Base-by-base conservation (phyloP, 306 rosid species). In the Oxytropis ochrocephala region DNA sequence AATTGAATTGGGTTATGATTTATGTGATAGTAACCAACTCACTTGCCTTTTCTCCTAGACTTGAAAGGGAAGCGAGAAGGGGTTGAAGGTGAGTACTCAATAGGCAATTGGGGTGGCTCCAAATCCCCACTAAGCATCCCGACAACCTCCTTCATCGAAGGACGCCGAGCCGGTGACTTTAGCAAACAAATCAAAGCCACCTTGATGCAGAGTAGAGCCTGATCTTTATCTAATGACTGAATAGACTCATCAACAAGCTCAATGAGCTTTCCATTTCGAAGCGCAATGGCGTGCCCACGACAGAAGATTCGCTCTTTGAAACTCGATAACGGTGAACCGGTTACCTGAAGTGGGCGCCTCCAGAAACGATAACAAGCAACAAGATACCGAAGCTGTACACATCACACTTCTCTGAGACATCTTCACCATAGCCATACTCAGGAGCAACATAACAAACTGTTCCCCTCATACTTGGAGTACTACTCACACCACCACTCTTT, bases 401-500 rank as follows among this genome's bases (percentile, higher is more conserved):
- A 76, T 95, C 99, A 59, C 96, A 91, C 66, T 83, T 91, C 73
- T 95, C 97, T 0, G 96, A 87, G 30, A 89, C 82, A 75, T 91
- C 88, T 7, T 46, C 96, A 2, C 97, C 96, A 13, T 42, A 79
- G 14, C 97, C 97, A 57, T 83, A 91, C 49, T 95, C 99, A 0
- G 99, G 99, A 43, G 99, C 99, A 80, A 85, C 84, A 75, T 95
- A 95, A 79, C 95, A 91, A 29, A 95, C 88, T 0, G 99, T 91
- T 74, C 99, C 99, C 55, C 99, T 89, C 92, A 87, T 85, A 71
- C 99, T 95, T 3, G 99, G 99, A 29, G 99, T 95, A 42, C 92
- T 95, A 82, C 96, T 95, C 43, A 87, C 68, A n/a, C 95, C 96
- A 62, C 96, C 90, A 74, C 97, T 89, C 80, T 78, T 84, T 10